A percentile compares a stretch with the other conserved stretches of the same genome.
These are phyloP conservation scores for Saccharomyces pastorianus DNA, from an alignment of 1,139 yeast species.

Conservation along the genomic window DNA sequence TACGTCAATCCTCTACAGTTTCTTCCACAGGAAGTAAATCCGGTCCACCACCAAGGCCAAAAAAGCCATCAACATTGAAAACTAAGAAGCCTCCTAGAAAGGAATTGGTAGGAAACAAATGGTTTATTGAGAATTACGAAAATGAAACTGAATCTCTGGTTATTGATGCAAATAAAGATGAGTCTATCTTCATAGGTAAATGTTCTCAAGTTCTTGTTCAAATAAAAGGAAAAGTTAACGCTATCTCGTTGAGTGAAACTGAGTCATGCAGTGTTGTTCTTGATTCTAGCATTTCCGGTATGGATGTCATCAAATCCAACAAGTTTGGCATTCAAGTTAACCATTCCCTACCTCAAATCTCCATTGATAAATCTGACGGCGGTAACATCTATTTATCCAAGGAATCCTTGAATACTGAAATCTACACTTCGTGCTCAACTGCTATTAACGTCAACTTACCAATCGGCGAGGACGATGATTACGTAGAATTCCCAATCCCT, in stretches of 20 bases:
- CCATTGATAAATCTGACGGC: slow-evolving; percentile 82
- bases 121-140: slow-evolving; percentile 80
- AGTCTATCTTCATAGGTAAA: slow-evolving; percentile 81
- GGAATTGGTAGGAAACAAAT: slow-evolving; percentile 77
- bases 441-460: slow-evolving; percentile 80
- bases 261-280: slow-evolving; percentile 65
- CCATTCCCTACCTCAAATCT: slow-evolving; percentile 72
- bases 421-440: slow-evolving; percentile 78
- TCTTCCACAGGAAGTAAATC: slow-evolving; percentile 37
- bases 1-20: slow-evolving; percentile 44
- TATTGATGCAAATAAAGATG: slow-evolving; percentile 75
- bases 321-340: slow-evolving; percentile 80
- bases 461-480: slow-evolving; percentile 51
- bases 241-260: slow-evolving; percentile 72
- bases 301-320: slow-evolving; percentile 75
- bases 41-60: slow-evolving; percentile 46
- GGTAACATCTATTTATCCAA: slow-evolving; percentile 74
- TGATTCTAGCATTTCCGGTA: slow-evolving; percentile 79
- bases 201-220: slow-evolving; percentile 68
- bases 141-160: slow-evolving; percentile 47
- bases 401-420: slow-evolving; percentile 59
- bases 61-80: slow-evolving; percentile 57
- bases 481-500: slow-evolving; percentile 71
- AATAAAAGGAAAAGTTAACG: slow-evolving; percentile 86
- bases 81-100: slow-evolving; percentile 63